These are phyloP conservation scores for Phytophthora brassicae DNA, from an alignment of 352 stramenopile genomes.

Conservation along the genomic window DNA sequence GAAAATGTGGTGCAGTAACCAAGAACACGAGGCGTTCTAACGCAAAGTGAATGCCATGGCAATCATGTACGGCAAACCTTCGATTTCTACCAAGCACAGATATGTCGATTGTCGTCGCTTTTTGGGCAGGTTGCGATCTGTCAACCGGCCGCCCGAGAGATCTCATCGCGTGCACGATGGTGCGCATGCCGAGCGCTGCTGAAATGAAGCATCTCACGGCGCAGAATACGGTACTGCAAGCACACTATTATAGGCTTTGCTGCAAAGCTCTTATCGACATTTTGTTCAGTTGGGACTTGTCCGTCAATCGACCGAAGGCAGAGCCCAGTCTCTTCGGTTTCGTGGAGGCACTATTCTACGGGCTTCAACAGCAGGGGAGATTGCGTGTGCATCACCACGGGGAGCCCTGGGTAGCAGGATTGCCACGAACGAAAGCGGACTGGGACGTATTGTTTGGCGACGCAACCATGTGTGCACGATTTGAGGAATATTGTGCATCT, in stretches of 20 bases:
- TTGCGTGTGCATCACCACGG: slow-evolving; percentile 30
- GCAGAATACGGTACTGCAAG: slow-evolving; percentile 7
- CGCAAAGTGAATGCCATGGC: slow-evolving; percentile 23
- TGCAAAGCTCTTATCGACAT: slow-evolving; percentile 1
- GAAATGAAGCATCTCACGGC: not conserved
- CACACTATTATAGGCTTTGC: slow-evolving; percentile 12
- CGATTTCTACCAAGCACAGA: too few relatives aligned
- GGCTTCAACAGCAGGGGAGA: slow-evolving; percentile 22
- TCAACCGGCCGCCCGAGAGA: not conserved
- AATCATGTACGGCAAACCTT: slow-evolving; percentile 18
- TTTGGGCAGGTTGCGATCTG: too few relatives aligned
- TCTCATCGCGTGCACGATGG: not conserved
- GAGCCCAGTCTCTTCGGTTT: slow-evolving; percentile 21
- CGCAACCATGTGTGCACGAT: not conserved
- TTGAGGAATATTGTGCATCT: slow-evolving; percentile 26
- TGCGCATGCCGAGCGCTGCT: not conserved
- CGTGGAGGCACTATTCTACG: slow-evolving; percentile 23
- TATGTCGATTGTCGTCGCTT: too few relatives aligned
- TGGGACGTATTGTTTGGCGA: slow-evolving; percentile 19
- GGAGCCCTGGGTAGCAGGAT: slow-evolving; percentile 21
- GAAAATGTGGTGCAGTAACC: slow-evolving; percentile 34
- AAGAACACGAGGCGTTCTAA: slow-evolving; percentile 17
- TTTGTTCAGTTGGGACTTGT: slow-evolving; percentile 9
- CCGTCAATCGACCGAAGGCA: slow-evolving; percentile 20
- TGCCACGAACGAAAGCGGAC: slow-evolving; percentile 26